These are phyloP conservation scores for Vitis hybrid DNA, from an alignment of 177 flowering plant species.

Conservation along the genomic window DNA sequence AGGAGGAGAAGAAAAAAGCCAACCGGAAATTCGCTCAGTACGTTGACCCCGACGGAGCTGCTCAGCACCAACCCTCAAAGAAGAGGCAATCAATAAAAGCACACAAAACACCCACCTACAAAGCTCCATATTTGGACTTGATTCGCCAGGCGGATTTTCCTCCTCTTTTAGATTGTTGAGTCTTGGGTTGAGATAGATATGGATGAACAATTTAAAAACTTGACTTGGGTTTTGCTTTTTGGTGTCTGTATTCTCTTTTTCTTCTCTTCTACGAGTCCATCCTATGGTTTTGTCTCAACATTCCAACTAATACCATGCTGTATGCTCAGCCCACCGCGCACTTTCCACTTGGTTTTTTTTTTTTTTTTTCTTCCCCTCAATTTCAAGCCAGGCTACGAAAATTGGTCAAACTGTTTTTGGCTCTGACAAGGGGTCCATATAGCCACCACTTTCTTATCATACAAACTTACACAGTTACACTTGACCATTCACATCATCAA, in stretches of 20 bases:
- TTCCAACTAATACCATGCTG: no score
- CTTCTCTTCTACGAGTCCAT: no score
- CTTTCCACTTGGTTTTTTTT: neutral
- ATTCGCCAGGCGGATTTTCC: neutral
- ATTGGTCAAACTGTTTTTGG: no score
- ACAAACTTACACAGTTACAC: no score
- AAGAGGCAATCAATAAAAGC: slow-evolving; percentile 16
- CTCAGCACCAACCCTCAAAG: slow-evolving; percentile 19
- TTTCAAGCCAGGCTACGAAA: no score
- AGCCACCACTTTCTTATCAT: no score
- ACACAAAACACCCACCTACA: slow-evolving; percentile 24
- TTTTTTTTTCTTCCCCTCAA: no score
- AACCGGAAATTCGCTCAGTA: slow-evolving; percentile 46
- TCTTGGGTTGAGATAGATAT: slow-evolving; percentile 10
- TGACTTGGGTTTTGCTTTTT: neutral
- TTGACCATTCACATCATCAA: no score
- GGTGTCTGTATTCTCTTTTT: neutral
- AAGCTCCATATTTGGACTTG: slow-evolving; percentile 12
- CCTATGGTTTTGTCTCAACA: no score
- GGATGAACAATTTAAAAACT: slow-evolving; percentile 1
- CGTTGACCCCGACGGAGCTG: slow-evolving; percentile 29
- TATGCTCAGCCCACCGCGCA: no score
- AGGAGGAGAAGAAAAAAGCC: neutral
- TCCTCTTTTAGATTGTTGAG: neutral
- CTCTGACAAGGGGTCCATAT: neutral